Conservation (phyloP, 2,329 filamentous ascomycete genomes). For the Talaromyces sp. region DNA sequence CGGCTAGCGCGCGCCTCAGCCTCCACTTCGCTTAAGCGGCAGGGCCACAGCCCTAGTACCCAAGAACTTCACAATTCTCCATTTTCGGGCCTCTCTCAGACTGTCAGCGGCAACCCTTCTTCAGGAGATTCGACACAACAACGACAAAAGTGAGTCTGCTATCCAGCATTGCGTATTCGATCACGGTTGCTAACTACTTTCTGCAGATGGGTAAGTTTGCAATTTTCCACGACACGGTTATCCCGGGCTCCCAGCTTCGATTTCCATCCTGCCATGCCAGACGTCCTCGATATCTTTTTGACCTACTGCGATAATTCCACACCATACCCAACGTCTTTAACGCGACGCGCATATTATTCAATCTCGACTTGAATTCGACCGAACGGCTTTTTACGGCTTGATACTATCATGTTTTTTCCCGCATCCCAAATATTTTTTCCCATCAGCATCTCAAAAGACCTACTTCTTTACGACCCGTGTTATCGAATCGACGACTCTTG, state of each 20-base stretch:
- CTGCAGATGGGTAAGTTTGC: slow-evolving; percentile 58
- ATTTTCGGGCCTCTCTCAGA: slow-evolving; percentile 25
- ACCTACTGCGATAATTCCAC: not conserved
- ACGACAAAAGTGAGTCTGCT: slow-evolving; percentile 22
- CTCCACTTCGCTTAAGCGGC: slow-evolving; percentile 36
- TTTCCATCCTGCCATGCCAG: not conserved
- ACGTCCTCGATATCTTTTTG: not conserved
- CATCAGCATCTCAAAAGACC: not conserved
- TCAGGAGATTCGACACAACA: slow-evolving; percentile 40
- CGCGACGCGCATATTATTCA: not conserved
- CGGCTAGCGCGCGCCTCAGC: slow-evolving; percentile 24
- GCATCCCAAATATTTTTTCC: not conserved
- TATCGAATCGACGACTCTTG: not conserved
- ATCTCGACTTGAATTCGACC: not conserved
- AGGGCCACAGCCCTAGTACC: slow-evolving; percentile 41
- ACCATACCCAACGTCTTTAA: not conserved
- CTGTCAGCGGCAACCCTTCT: slow-evolving; percentile 30
- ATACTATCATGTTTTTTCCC: not conserved
- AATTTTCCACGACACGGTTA: not conserved
- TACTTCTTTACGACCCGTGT: not conserved
- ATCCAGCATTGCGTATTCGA: slow-evolving; percentile 13
- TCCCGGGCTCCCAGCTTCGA: not conserved
- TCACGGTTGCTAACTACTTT: slow-evolving; percentile 14
- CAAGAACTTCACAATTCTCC: slow-evolving; percentile 38
- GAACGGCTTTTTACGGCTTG: not conserved